A percentile compares a stretch with the other conserved stretches of the same genome.
Evolutionary conservation across 2,329 filamentous ascomycete species (phyloP).

Genomic region (Didymellaceae sp.): DNA sequence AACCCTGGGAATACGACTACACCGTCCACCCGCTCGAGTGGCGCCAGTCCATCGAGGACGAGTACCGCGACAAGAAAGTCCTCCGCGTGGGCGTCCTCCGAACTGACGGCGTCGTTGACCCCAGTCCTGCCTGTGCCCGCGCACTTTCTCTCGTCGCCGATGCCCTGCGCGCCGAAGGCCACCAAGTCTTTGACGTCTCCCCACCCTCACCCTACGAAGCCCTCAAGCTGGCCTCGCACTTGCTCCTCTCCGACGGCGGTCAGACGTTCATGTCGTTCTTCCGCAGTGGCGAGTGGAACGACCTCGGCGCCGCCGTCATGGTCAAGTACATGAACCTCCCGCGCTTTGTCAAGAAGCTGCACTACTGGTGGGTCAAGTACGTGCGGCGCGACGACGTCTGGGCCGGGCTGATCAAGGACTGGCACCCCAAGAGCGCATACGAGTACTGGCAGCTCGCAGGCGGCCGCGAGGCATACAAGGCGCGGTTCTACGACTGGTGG

Average conservation of each 20-base stretch:
- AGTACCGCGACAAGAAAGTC: slow-evolving; percentile 66
- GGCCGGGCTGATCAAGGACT: slow-evolving; percentile 77
- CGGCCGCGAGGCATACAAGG: slow-evolving; percentile 78
- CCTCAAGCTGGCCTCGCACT: slow-evolving; percentile 75
- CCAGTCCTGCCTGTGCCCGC: slow-evolving; percentile 81
- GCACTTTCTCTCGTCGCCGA: slow-evolving; percentile 74
- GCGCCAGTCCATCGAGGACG: slow-evolving; percentile 67
- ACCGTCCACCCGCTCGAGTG: slow-evolving; percentile 85
- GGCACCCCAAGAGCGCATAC: slow-evolving; percentile 73
- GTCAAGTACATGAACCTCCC: slow-evolving; percentile 75
- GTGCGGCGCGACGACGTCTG: slow-evolving; percentile 76
- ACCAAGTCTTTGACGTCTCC: slow-evolving; percentile 72
- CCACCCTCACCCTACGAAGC: slow-evolving; percentile 76
- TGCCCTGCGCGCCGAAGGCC: slow-evolving; percentile 74
- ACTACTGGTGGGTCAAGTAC: slow-evolving; percentile 90
- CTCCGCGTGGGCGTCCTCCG: slow-evolving; percentile 78
- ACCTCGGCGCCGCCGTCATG: slow-evolving; percentile 78
- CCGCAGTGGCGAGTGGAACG: slow-evolving; percentile 77
- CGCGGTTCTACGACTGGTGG: slow-evolving; percentile 87
- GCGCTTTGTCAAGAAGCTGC: slow-evolving; percentile 77
- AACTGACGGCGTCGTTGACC: slow-evolving; percentile 83
- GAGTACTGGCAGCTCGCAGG: slow-evolving; percentile 85
- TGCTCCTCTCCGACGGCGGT: slow-evolving; percentile 86
- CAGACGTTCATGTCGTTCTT: slow-evolving; percentile 79
- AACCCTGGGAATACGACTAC: slow-evolving; percentile 89